phyloP scores from a whole-genome alignment of 2,329 filamentous ascomycete species.

The Stagonosporopsis rhizophila region DNA sequence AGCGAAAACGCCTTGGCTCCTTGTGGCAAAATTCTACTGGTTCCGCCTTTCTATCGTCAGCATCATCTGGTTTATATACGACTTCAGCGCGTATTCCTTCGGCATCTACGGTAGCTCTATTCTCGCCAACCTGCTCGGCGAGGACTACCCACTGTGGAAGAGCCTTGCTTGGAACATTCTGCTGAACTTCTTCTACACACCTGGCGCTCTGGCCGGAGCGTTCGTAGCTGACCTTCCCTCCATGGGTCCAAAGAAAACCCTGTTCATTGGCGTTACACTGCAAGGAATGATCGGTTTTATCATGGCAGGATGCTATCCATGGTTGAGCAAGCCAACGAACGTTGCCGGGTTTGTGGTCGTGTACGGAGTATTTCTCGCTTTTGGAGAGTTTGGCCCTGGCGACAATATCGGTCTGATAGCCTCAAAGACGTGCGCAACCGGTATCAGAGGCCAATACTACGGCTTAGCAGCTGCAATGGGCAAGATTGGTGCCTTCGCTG shows the following conservation, averaged over 20 bases:
- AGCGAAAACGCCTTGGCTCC: slow-evolving; percentile 46
- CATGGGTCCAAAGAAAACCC: slow-evolving; percentile 77
- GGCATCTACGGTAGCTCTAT: slow-evolving; percentile 84
- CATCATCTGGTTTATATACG: slow-evolving; percentile 64
- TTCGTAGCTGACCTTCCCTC: slow-evolving; percentile 71
- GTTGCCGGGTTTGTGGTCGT: slow-evolving; percentile 80
- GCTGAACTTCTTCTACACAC: slow-evolving; percentile 88
- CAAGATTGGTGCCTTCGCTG: slow-evolving; percentile 84
- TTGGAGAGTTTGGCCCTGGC: slow-evolving; percentile 84
- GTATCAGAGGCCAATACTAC: slow-evolving; percentile 80
- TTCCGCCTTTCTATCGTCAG: slow-evolving; percentile 61
- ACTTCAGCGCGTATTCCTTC: slow-evolving; percentile 85
- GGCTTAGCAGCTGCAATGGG: slow-evolving; percentile 75
- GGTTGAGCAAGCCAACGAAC: slow-evolving; percentile 70
- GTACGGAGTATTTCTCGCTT: slow-evolving; percentile 77
- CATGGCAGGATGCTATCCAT: slow-evolving; percentile 81
- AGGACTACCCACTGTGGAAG: slow-evolving; percentile 70
- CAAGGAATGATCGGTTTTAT: slow-evolving; percentile 86
- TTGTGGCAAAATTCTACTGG: slow-evolving; percentile 64
- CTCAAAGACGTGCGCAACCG: slow-evolving; percentile 86
- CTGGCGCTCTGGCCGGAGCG: slow-evolving; percentile 79
- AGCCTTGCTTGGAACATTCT: slow-evolving; percentile 88
- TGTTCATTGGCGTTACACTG: slow-evolving; percentile 72
- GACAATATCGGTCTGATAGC: slow-evolving; percentile 91
- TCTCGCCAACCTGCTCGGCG: slow-evolving; percentile 68